Conservation (phyloP, 2,329 filamentous ascomycete species). For the Gaeumannomyces tritici region DNA sequence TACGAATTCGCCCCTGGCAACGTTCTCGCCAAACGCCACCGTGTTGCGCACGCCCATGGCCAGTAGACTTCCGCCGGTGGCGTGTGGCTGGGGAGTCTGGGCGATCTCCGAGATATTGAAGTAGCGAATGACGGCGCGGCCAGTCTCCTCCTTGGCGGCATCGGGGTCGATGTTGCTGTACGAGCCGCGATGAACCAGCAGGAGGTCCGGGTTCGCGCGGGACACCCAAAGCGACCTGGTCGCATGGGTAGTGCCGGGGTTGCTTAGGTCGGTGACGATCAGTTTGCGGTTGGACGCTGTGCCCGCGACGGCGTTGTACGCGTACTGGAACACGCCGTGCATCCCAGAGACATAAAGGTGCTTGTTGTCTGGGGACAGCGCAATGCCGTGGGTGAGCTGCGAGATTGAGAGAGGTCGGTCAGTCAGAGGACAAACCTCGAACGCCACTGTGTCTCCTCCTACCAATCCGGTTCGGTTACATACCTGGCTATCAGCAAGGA, state of each 20-base stretch:
- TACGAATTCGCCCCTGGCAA: conserved; percentile 18
- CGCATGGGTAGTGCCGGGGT: conserved; percentile 30
- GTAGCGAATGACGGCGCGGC: conserved; percentile 42
- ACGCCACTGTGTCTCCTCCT: not conserved
- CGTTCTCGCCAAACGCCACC: conserved; percentile 48
- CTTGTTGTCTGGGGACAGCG: conserved; percentile 18
- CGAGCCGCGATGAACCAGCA: conserved; percentile 44
- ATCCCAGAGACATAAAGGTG: conserved; percentile 27
- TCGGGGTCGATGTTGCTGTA: conserved; percentile 38
- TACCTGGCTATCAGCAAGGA: conserved; percentile 4
- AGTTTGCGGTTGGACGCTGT: conserved; percentile 28
- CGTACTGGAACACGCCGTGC: conserved; percentile 37
- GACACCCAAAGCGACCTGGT: conserved; percentile 44
- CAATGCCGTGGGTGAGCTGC: conserved; percentile 20
- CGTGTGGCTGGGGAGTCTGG: conserved; percentile 6
- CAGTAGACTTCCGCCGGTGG: conserved; percentile 10
- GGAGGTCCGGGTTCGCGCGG: conserved; percentile 29
- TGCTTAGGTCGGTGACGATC: conserved; percentile 38
- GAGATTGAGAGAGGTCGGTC: conserved; percentile 1
- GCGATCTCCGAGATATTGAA: conserved; percentile 40
- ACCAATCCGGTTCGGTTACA: not conserved
- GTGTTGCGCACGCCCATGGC: conserved; percentile 56
- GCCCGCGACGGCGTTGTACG: conserved; percentile 33
- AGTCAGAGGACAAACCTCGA: not conserved
- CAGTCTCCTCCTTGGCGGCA: conserved; percentile 31